phyloP scores from a whole-genome alignment of 768 basidiomycete species.

The Pilatotrama ljubarskyi region DNA sequence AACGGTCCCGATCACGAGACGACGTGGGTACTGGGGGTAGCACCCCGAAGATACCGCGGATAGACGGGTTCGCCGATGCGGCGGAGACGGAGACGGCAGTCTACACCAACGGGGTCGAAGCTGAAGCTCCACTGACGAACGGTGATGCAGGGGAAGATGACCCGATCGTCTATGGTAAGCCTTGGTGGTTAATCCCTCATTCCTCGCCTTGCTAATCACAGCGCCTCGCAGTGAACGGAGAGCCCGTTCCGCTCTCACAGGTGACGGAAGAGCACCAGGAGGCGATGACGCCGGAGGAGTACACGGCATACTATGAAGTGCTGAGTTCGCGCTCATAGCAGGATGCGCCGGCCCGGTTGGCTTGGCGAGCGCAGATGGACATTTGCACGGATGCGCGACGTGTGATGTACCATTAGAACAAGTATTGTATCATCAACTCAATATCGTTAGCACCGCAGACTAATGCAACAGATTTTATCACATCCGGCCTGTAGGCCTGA shows the following conservation, averaged over 20 bases:
- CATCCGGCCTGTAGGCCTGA: background rate
- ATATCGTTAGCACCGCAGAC: background rate
- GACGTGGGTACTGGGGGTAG: constrained; percentile 28
- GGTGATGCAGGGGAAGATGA: constrained; percentile 42
- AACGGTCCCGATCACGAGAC: constrained; percentile 69
- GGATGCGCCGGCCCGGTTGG: background rate
- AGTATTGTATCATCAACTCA: constrained; percentile 12
- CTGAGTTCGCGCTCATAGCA: constrained; percentile 22
- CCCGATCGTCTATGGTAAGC: constrained; percentile 67
- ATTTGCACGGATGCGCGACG: background rate
- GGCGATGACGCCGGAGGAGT: constrained; percentile 91
- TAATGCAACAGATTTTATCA: constrained; percentile 11
- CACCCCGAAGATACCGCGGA: constrained; percentile 21
- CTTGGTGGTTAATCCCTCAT: background rate
- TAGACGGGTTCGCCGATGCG: constrained; percentile 29
- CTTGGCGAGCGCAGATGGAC: background rate
- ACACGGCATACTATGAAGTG: constrained; percentile 76
- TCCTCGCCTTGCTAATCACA: background rate
- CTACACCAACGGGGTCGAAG: constrained; percentile 9
- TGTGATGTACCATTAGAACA: constrained; percentile 10
- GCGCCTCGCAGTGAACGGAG: constrained; percentile 67
- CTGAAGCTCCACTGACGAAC: background rate
- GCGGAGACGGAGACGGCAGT: constrained; percentile 6
- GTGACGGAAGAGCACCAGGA: constrained; percentile 94
- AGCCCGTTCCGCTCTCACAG: constrained; percentile 68